These are phyloP conservation scores for Nematodospora valgi DNA, from an alignment of 805 yeast genomes.

Conservation along the genomic window DNA sequence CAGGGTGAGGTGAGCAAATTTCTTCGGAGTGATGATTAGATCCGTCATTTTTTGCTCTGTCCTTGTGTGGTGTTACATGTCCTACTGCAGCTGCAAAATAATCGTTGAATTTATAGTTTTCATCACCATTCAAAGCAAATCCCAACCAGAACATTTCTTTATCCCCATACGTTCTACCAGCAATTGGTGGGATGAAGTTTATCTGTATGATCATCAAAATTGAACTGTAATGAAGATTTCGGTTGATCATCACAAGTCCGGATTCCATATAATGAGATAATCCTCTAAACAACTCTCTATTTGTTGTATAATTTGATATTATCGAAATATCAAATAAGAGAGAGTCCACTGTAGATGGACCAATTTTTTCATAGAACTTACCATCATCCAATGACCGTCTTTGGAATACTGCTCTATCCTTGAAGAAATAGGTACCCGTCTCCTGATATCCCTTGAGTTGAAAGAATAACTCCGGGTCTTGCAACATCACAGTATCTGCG, in stretches of 20 bases:
- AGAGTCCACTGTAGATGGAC: slow-evolving; percentile 24
- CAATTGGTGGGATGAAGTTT: slow-evolving; percentile 19
- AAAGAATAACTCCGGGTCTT: slow-evolving; percentile 28
- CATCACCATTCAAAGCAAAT: slow-evolving; percentile 25
- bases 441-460: slow-evolving; percentile 24
- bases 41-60: slow-evolving; percentile 15
- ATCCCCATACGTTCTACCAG: slow-evolving; percentile 23
- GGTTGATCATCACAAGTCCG: slow-evolving; percentile 24
- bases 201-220: slow-evolving; percentile 26
- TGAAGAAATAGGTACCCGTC: slow-evolving; percentile 34
- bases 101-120: slow-evolving; percentile 22
- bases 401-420: slow-evolving; percentile 25
- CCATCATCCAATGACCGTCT: slow-evolving; percentile 21
- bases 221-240: slow-evolving; percentile 23
- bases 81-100: slow-evolving; percentile 27
- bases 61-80: slow-evolving; percentile 23
- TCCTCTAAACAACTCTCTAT: slow-evolving; percentile 29
- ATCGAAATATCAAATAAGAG: slow-evolving; percentile 32
- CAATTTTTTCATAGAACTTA: slow-evolving; percentile 19
- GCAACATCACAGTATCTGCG: slow-evolving; percentile 45
- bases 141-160: slow-evolving; percentile 31
- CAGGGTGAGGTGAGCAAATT: slow-evolving; percentile 43
- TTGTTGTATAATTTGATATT: slow-evolving; percentile 30
- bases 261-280: slow-evolving; percentile 38
- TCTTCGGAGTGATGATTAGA: slow-evolving; percentile 28